phyloP scores from a whole-genome alignment of 257 asterid genomes.

The Fraxinus anomala region DNA sequence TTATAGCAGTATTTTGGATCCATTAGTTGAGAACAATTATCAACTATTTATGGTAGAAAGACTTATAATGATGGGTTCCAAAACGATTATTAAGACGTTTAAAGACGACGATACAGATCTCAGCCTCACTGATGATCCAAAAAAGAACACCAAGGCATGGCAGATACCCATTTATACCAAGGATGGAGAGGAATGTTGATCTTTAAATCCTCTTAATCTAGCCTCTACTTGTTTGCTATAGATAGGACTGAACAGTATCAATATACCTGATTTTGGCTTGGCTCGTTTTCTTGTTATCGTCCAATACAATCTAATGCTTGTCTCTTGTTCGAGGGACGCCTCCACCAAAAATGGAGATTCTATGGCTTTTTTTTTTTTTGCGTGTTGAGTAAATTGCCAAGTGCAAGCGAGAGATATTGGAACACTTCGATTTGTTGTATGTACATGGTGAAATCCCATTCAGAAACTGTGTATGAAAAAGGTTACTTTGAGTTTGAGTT shows the following conservation, averaged over 20 bases:
- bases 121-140: constrained; percentile 90
- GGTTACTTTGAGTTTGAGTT: neutral
- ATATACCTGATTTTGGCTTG: neutral
- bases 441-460: neutral
- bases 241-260: neutral
- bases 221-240: neutral
- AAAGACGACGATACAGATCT: constrained; percentile 69
- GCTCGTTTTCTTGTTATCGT: neutral
- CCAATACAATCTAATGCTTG: neutral
- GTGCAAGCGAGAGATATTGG: neutral
- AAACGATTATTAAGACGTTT: constrained; percentile 62
- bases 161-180: constrained; percentile 69
- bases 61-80: constrained; percentile 79
- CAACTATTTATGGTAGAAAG: constrained; percentile 91
- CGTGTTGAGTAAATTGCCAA: neutral
- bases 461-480: neutral
- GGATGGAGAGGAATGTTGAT: constrained; percentile 62
- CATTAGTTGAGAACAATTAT: constrained; percentile 78
- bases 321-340: neutral
- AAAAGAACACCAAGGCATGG: constrained; percentile 86
- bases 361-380: neutral
- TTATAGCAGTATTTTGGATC: constrained; percentile 73
- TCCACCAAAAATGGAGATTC: neutral
- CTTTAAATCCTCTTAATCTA: neutral
- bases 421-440: neutral